Evolutionary conservation across 2,329 filamentous ascomycete genomes (phyloP).

Genomic region (Clarireedia hainanense): DNA sequence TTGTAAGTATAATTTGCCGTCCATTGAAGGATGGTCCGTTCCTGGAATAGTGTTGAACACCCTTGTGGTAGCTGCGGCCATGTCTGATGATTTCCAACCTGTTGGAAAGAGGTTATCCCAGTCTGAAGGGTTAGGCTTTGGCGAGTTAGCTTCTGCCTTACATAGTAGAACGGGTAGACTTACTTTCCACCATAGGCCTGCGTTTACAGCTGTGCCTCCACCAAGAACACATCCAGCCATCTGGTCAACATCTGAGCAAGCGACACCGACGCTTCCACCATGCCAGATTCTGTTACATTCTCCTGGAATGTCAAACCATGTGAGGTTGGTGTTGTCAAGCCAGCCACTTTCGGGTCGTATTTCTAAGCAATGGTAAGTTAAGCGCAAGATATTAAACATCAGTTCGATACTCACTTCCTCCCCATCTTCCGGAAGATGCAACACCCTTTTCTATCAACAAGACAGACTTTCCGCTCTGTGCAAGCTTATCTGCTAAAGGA

Average conservation of each 20-base stretch:
- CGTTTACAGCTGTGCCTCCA: conserved; percentile 48
- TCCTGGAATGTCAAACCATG: conserved; percentile 64
- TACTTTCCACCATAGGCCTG: conserved; percentile 60
- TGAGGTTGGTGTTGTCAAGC: conserved; percentile 51
- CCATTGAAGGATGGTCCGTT: conserved; percentile 56
- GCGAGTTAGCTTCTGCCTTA: conserved; percentile 9
- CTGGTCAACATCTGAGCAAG: conserved; percentile 62
- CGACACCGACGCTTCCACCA: conserved; percentile 35
- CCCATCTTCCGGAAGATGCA: conserved; percentile 56
- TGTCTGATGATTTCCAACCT: conserved; percentile 61
- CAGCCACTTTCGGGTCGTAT: conserved; percentile 41
- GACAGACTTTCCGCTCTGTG: conserved; percentile 56
- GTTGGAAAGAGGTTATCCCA: conserved; percentile 66
- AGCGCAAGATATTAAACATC: not conserved
- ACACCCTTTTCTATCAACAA: conserved; percentile 55
- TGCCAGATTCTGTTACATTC: conserved; percentile 58
- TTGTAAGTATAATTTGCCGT: conserved; percentile 60
- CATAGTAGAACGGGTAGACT: conserved; percentile 8
- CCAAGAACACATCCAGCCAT: conserved; percentile 67
- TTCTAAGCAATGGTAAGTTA: conserved; percentile 14
- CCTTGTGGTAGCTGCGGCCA: conserved; percentile 49
- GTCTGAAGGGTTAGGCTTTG: conserved; percentile 50
- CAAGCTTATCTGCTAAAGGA: conserved; percentile 49
- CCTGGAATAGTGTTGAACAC: conserved; percentile 66
- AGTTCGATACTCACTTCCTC: conserved; percentile 36